A percentile compares a stretch with the other conserved stretches of the same genome.
phyloP scores from a whole-genome alignment of 768 basidiomycete genomes.

The Boletus huronensis region DNA sequence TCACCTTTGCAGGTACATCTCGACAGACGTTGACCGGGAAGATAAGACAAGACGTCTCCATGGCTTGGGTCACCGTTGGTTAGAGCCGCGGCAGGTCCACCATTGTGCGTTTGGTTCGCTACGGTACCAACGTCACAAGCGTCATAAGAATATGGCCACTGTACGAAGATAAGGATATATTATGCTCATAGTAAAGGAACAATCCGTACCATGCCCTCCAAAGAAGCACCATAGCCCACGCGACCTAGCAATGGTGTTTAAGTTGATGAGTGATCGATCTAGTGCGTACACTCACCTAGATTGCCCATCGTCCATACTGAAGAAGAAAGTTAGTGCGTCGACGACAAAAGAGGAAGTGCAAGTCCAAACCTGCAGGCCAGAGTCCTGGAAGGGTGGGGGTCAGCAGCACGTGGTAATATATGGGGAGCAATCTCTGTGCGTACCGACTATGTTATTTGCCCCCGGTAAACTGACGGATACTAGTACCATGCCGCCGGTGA shows the following conservation, averaged over 20 bases:
- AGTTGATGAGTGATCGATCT: background rate
- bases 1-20: slow-evolving; percentile 86
- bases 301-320: slow-evolving; percentile 76
- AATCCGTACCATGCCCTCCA: slow-evolving; percentile 71
- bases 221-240: slow-evolving; percentile 82
- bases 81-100: slow-evolving; percentile 57
- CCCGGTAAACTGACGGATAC: slow-evolving; percentile 69
- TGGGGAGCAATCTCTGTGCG: slow-evolving; percentile 2
- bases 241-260: slow-evolving; percentile 44
- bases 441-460: slow-evolving; percentile 48
- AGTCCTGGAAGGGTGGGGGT: slow-evolving; percentile 40
- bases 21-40: slow-evolving; percentile 84
- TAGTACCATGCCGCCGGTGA: slow-evolving; percentile 82
- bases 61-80: slow-evolving; percentile 55
- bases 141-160: slow-evolving; percentile 86
- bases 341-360: background rate
- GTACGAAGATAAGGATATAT: background rate
- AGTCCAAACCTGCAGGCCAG: slow-evolving; percentile 59
- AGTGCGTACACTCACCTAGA: slow-evolving; percentile 43
- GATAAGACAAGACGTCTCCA: slow-evolving; percentile 64
- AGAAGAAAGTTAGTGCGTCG: slow-evolving; percentile 11
- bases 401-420: background rate
- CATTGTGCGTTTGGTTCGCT: slow-evolving; percentile 75
- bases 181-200: background rate
- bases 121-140: slow-evolving; percentile 92